Evolutionary conservation across 805 yeast species (phyloP).

Genomic region (Wickerhamomyces sydowiorum): DNA sequence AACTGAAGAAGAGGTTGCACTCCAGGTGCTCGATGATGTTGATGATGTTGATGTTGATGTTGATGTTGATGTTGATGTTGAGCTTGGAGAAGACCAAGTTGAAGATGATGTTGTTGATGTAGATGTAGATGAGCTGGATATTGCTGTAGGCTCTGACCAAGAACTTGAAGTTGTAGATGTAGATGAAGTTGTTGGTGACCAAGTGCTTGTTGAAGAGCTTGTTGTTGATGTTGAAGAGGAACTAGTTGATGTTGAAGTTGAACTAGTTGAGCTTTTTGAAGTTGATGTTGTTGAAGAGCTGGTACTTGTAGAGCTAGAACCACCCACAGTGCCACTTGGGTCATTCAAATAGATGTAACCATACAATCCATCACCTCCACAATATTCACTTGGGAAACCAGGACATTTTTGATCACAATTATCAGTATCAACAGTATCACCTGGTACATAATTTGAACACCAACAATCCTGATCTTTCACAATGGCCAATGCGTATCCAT

Average conservation of each 20-base stretch:
- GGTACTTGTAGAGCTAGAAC: slow-evolving; percentile 9
- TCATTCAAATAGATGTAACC: slow-evolving; percentile 32
- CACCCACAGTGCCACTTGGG: slow-evolving; percentile 2
- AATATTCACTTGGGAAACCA: slow-evolving; percentile 32
- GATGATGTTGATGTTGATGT: slow-evolving; percentile 6
- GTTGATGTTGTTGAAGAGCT: slow-evolving; percentile 6
- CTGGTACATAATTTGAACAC: slow-evolving; percentile 37
- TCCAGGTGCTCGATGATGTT: slow-evolving; percentile 5
- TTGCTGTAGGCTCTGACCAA: slow-evolving; percentile 18
- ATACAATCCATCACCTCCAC: slow-evolving; percentile 36
- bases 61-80: slow-evolving; percentile 5
- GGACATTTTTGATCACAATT: slow-evolving; percentile 34
- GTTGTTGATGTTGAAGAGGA: slow-evolving; percentile 13
- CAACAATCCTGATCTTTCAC: slow-evolving; percentile 34
- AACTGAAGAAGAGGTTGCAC: slow-evolving; percentile 3
- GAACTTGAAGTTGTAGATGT: slow-evolving; percentile 19
- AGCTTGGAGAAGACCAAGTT: slow-evolving; percentile 5
- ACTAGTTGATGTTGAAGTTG: slow-evolving; percentile 13
- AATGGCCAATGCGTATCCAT: slow-evolving; percentile 30
- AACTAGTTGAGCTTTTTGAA: slow-evolving; percentile 10
- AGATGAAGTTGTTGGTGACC: slow-evolving; percentile 13
- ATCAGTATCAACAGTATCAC: slow-evolving; percentile 18
- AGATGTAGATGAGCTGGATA: slow-evolving; percentile 5
- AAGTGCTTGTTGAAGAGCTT: slow-evolving; percentile 7
- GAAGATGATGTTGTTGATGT: slow-evolving; percentile 3